Evolutionary conservation across 108 stramenopile species (phyloP).

Genomic region (Nitzschia palea): DNA sequence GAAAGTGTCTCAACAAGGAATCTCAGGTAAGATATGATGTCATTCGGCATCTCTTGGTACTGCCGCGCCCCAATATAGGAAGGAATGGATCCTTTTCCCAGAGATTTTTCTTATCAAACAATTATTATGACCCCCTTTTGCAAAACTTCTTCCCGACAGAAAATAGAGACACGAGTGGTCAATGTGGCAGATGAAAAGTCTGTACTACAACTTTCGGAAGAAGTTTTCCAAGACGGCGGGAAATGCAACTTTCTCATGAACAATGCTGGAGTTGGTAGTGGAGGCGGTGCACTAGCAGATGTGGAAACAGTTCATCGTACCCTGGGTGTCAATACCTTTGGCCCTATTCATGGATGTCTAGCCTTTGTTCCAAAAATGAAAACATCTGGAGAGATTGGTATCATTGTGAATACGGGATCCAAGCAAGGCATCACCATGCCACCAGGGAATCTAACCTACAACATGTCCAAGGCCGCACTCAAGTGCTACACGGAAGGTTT

Average conservation of each 20-base stretch:
- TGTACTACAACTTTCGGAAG: slow-evolving; percentile 28
- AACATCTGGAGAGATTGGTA: slow-evolving; percentile 35
- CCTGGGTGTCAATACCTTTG: slow-evolving; percentile 50
- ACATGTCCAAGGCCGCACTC: slow-evolving; percentile 59
- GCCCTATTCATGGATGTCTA: slow-evolving; percentile 57
- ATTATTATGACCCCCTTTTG: slow-evolving; percentile 1
- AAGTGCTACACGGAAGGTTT: slow-evolving; percentile 63
- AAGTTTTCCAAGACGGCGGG: slow-evolving; percentile 35
- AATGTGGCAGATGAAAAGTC: slow-evolving; percentile 37
- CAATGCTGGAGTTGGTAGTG: slow-evolving; percentile 51
- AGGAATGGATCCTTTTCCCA: no score
- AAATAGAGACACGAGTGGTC: slow-evolving; percentile 31
- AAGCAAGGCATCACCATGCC: slow-evolving; percentile 71
- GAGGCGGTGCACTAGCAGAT: slow-evolving; percentile 50
- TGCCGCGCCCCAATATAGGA: no score
- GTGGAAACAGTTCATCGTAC: slow-evolving; percentile 29
- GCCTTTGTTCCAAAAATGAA: slow-evolving; percentile 63
- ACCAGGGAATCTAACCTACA: slow-evolving; percentile 60
- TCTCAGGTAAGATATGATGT: slow-evolving; percentile 4
- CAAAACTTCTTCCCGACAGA: background rate
- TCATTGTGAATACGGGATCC: slow-evolving; percentile 63
- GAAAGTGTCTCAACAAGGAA: background rate
- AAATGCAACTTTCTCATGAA: slow-evolving; percentile 54
- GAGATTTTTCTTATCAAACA: no score
- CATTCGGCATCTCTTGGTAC: background rate